These are phyloP conservation scores for Camellia lanceoleosa DNA, from an alignment of 148 eudicot genomes.

Conservation along the genomic window DNA sequence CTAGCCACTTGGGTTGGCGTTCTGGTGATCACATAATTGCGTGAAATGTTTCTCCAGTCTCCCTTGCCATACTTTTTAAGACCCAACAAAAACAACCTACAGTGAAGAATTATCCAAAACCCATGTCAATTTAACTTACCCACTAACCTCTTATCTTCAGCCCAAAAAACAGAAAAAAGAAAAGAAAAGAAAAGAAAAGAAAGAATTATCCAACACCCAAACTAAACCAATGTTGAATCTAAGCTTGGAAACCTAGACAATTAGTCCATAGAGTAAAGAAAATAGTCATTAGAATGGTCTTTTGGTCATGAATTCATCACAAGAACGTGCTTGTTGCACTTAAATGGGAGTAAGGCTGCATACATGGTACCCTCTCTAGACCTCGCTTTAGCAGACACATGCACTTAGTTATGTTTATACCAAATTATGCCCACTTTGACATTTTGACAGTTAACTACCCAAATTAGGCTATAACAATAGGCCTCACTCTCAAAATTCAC, in stretches of 20 bases:
- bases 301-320: neutral
- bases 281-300: neutral
- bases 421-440: neutral
- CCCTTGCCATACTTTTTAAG: constrained; percentile 95
- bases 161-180: no score
- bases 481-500: neutral
- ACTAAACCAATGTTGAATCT: neutral
- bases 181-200: no score
- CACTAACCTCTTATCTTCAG: no score
- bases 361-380: no score
- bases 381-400: no score
- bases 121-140: constrained; percentile 16
- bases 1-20: constrained; percentile 99
- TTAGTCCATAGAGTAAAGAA: neutral
- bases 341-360: no score
- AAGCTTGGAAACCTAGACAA: neutral
- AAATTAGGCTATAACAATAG: neutral
- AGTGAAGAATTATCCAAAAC: neutral
- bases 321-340: neutral
- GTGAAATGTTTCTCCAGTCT: constrained; percentile 97
- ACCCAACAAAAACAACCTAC: constrained; percentile 92
- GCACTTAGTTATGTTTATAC: neutral
- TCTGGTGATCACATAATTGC: constrained; percentile 79
- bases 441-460: neutral
- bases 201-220: constrained; percentile 9